phyloP scores from a whole-genome alignment of 2,329 filamentous ascomycete species.

The Pleurostoma richardsiae region DNA sequence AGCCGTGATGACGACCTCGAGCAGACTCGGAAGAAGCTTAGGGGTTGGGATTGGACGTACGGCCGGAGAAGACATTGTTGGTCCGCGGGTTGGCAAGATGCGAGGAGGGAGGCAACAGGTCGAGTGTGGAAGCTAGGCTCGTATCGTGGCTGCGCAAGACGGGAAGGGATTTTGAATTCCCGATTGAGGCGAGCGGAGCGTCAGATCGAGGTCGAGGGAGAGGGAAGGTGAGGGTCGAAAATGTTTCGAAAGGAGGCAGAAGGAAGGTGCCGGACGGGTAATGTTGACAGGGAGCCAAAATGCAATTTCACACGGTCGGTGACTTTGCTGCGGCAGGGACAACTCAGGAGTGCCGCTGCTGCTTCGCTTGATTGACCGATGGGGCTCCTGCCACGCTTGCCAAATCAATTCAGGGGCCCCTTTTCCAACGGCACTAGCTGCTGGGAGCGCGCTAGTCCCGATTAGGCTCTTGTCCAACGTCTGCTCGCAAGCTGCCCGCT shows the following conservation, averaged over 20 bases:
- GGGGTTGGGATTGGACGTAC: conserved; percentile 7
- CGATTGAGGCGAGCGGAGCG: neutral
- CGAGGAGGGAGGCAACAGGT: neutral
- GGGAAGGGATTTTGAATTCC: conserved; percentile 7
- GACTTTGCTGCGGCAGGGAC: neutral
- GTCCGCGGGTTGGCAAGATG: conserved; percentile 1
- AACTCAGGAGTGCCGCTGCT: neutral
- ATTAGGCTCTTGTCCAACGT: no score
- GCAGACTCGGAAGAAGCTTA: neutral
- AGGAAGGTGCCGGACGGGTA: conserved; percentile 9
- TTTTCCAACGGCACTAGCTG: no score
- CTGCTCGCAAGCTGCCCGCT: no score
- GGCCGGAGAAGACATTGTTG: conserved; percentile 18
- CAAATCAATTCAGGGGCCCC: no score
- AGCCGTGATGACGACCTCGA: neutral
- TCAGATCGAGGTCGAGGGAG: conserved; percentile 6
- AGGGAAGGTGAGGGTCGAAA: neutral
- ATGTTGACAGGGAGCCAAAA: conserved; percentile 17
- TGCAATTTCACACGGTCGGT: conserved; percentile 32
- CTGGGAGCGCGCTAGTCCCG: no score
- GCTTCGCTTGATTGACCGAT: neutral
- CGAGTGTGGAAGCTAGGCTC: neutral
- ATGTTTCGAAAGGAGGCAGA: conserved; percentile 3
- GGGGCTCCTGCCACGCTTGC: no score
- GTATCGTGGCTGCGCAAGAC: conserved; percentile 1